Evolutionary conservation across 192 early-diverging fungal species (phyloP), one percentile per base, ranked within the genome.

Genomic region (Mortierella antarctica): DNA sequence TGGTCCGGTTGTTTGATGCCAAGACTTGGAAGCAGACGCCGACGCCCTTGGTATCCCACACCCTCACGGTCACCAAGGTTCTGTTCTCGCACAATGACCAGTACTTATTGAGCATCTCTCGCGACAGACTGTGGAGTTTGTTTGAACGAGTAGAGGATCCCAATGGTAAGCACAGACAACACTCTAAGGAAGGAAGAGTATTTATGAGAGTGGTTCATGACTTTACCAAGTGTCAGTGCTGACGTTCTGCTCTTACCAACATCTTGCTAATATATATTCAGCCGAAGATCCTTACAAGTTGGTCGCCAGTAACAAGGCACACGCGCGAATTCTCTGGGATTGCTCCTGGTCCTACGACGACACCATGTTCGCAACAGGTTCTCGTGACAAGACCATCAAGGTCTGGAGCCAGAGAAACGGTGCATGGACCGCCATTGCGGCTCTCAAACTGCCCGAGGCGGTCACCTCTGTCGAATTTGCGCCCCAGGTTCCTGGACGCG

Each of bases 291-390:
- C 86, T 5, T 97, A 93, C 82, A 83, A 79, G 51, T 74, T 94
- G 21, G 72, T 86, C 2, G 70, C 71, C 21, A 88, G 89, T 42
- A 77, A 86, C 54, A 94, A 94, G 82, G 92, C 96, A 17, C 97
- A 99, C 81, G 88, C 95, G 0, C 91, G 97, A 62, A 97, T 99
- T 58, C 90, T 99, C 18, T 99, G 97, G 97, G 91, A 93, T 73
- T 91, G 89, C 44, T 84, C 90, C 5, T 99, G 96, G 95, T 86
- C 88, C 48, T 88, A 85, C 23, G 95, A 95, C 67, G 94, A 90
- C 50, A 51, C 47, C 6, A 87, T 92, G 40, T 98, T 99, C 88
- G 95, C 88, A 31, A 99, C 97, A 5, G 96, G 85, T 12, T 96
- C 95, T n/a, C 88, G 97, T 55, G 97, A 99, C 76, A 96, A 96